A percentile compares a stretch with the other conserved stretches of the same genome.
phyloP scores from a whole-genome alignment of 2,329 filamentous ascomycete genomes.

The Atkinsonella hypoxylon region DNA sequence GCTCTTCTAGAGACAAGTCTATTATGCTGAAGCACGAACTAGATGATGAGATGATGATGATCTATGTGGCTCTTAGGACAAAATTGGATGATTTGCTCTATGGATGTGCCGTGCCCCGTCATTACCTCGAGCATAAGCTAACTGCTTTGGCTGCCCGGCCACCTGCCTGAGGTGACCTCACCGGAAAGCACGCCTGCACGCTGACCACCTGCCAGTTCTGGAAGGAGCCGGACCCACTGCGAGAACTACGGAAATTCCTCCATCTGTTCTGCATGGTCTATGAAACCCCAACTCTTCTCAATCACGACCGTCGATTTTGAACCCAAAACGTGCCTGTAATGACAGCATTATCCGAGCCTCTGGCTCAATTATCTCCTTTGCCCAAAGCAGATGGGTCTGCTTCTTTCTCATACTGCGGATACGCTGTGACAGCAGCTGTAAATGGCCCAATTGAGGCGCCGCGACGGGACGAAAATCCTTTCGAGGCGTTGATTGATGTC shows the following conservation, averaged over 20 bases:
- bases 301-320: not conserved
- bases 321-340: slow-evolving; percentile 20
- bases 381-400: slow-evolving; percentile 70
- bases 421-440: slow-evolving; percentile 71
- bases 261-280: not conserved
- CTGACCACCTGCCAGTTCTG: not conserved
- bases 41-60: not conserved
- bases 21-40: not conserved
- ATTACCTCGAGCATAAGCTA: not conserved
- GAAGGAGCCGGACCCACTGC: not conserved
- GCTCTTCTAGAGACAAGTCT: not conserved
- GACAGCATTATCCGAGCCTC: slow-evolving; percentile 34
- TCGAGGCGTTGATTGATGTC: slow-evolving; percentile 84
- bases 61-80: too few relatives aligned
- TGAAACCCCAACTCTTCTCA: not conserved
- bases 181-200: not conserved
- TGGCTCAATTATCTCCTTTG: slow-evolving; percentile 45
- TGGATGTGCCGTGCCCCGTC: not conserved
- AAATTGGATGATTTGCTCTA: not conserved
- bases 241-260: not conserved
- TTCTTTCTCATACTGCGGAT: slow-evolving; percentile 62
- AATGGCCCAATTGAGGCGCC: slow-evolving; percentile 89
- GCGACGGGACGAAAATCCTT: slow-evolving; percentile 79
- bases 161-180: not conserved
- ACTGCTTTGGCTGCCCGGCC: not conserved